phyloP scores from a whole-genome alignment of 495 filamentous ascomycete genomes.

The Hypoxylon fragiforme region DNA sequence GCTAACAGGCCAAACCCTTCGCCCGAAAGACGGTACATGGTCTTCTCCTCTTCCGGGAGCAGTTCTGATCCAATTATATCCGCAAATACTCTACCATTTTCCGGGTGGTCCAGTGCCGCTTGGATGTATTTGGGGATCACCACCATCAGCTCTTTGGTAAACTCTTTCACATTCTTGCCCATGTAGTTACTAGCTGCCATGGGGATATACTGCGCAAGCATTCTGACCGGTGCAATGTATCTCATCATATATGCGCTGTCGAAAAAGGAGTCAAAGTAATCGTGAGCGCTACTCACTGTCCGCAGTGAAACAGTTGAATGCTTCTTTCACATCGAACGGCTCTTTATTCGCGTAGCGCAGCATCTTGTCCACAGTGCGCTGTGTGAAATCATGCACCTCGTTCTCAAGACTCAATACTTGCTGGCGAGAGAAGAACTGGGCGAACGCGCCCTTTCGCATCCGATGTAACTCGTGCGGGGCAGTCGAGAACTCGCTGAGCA shows the following conservation, averaged over 20 bases:
- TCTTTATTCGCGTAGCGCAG: slow-evolving; percentile 30
- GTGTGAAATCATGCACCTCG: slow-evolving; percentile 48
- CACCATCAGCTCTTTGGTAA: slow-evolving; percentile 21
- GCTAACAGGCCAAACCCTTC: slow-evolving; percentile 38
- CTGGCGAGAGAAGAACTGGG: slow-evolving; percentile 52
- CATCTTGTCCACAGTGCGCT: slow-evolving; percentile 45
- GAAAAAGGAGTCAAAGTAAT: slow-evolving; percentile 26
- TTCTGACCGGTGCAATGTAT: slow-evolving; percentile 18
- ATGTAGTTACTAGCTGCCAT: slow-evolving; percentile 27
- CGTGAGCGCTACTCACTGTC: slow-evolving; percentile 18
- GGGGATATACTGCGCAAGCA: slow-evolving; percentile 18
- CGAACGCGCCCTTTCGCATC: slow-evolving; percentile 38
- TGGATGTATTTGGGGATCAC: slow-evolving; percentile 28
- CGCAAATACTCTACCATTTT: slow-evolving; percentile 24
- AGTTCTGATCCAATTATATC: slow-evolving; percentile 21
- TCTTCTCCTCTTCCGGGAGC: slow-evolving; percentile 36
- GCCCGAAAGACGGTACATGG: slow-evolving; percentile 29
- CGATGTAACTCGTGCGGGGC: slow-evolving; percentile 41
- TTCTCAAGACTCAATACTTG: slow-evolving; percentile 48
- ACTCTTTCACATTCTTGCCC: slow-evolving; percentile 26
- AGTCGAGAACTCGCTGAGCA: slow-evolving; percentile 5
- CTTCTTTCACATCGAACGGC: slow-evolving; percentile 40
- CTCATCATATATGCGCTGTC: slow-evolving; percentile 40
- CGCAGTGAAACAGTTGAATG: slow-evolving; percentile 45
- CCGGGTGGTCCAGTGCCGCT: slow-evolving; percentile 13